Conservation (phyloP, 129 eudicot genomes). For the Arctium minus region DNA sequence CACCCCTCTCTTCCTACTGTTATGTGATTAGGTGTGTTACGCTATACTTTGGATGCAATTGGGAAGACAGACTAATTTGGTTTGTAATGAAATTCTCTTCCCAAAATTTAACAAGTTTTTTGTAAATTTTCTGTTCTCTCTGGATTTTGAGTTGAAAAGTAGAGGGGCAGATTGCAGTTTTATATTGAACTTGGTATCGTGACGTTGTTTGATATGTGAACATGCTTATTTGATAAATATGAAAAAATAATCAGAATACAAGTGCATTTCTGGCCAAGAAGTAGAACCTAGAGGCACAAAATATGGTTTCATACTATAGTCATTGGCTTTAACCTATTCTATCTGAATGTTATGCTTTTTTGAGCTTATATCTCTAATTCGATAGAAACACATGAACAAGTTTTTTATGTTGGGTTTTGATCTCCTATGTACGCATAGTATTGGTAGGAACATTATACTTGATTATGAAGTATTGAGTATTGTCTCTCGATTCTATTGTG, state of each 20-base stretch:
- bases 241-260: neutral
- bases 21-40: neutral
- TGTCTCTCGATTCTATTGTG: neutral
- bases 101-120: neutral
- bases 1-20: neutral
- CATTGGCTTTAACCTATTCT: neutral
- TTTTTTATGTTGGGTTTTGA: neutral
- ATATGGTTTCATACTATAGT: neutral
- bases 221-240: neutral
- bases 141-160: neutral
- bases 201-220: neutral
- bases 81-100: neutral
- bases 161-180: neutral
- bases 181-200: neutral
- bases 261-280: neutral
- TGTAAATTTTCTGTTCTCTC: neutral
- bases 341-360: neutral
- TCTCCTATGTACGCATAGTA: neutral
- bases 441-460: neutral
- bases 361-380: neutral
- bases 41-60: neutral
- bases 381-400: neutral
- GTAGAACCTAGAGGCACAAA: no score
- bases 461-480: neutral
- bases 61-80: neutral